Base-by-base conservation (phyloP, 2,329 filamentous ascomycete species). In the Fusarium pseudograminearum region DNA sequence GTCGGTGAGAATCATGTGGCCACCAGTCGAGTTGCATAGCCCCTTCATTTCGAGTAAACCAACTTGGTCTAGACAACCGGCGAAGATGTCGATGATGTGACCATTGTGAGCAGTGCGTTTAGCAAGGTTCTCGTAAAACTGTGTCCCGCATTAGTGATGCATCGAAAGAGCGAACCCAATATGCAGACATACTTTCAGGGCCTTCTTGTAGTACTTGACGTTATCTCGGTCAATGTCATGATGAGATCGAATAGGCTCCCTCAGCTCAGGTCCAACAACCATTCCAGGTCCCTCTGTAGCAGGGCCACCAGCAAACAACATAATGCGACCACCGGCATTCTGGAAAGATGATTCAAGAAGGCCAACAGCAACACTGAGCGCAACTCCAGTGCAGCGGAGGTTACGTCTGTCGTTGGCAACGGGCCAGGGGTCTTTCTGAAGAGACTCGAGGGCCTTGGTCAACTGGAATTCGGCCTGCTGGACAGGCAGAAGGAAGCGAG, bases 151-250 rank as follows among this genome's bases (percentile, higher is more conserved):
- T 83, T 61, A 82, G 78, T 31, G 54, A 11, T 7, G 42, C 18
- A 6, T n/a, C 16, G 28, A 12, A 22, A 22, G 20, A 36, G 24
- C 20, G n/a, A 14, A 20, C 4, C 6, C 9, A 15, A 9, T 8
- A 15, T 33, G 22, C 16, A 36, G 18, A 84, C 15, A 61, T 80
- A 93, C 92, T 89, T 98, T 99, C 52, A 98, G 82, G 24, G 96
- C 96, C 83, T 99, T 99, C 86, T 99, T 99, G 84, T 97, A 98
- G 83, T 98, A 98, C 81, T 99, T 99, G 83, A 97, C 97, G 79
- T 98, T 98, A 81, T 99, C 96, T 61, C 94, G 90, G 79, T 99
- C 96, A 80, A 99, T 99, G 76, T 99, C 96, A 81, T 99, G 96
- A 82, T 99, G 96, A 42, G 95, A 98, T 77, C 96, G 91, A 71